Percentiles rank a stretch among this genome's conserved stretches.
These are phyloP conservation scores for Yarrowia galli DNA, from an alignment of 1,139 yeast species.

Conservation along the genomic window DNA sequence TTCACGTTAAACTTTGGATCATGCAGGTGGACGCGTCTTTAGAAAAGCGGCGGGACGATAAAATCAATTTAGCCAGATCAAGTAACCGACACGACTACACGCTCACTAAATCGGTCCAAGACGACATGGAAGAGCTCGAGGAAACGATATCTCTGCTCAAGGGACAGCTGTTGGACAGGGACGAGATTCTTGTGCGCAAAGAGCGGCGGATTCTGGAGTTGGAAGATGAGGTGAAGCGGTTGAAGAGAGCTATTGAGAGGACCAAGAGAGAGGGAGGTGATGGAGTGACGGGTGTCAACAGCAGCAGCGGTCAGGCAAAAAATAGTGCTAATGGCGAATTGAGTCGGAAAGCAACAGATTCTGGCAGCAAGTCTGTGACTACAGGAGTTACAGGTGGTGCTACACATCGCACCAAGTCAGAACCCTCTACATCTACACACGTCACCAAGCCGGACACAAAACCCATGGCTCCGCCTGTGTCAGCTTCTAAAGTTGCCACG, in stretches of 20 bases:
- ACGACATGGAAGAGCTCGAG: conserved; percentile 22
- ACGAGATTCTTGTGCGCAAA: background rate
- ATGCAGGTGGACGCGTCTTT: background rate
- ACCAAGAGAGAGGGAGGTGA: background rate
- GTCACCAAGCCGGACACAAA: background rate
- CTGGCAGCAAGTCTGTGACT: too few relatives aligned
- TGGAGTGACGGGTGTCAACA: background rate
- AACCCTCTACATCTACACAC: background rate
- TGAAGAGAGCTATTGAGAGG: background rate
- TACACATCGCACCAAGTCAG: too few relatives aligned
- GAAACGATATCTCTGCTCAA: conserved; percentile 4
- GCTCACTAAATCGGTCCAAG: too few relatives aligned
- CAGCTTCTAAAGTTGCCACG: too few relatives aligned
- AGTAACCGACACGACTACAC: background rate
- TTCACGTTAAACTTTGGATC: background rate
- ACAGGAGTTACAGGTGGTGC: too few relatives aligned
- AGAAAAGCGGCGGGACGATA: background rate
- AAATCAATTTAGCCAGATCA: background rate
- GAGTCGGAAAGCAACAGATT: too few relatives aligned
- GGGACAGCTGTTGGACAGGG: conserved; percentile 3
- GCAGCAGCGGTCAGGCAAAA: background rate
- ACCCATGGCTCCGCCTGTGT: background rate
- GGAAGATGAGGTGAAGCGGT: background rate
- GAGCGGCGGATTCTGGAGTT: conserved; percentile 3
- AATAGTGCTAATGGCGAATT: too few relatives aligned